Evolutionary conservation across 352 stramenopile species (phyloP).

Genomic region (Globisporangium nagaii): DNA sequence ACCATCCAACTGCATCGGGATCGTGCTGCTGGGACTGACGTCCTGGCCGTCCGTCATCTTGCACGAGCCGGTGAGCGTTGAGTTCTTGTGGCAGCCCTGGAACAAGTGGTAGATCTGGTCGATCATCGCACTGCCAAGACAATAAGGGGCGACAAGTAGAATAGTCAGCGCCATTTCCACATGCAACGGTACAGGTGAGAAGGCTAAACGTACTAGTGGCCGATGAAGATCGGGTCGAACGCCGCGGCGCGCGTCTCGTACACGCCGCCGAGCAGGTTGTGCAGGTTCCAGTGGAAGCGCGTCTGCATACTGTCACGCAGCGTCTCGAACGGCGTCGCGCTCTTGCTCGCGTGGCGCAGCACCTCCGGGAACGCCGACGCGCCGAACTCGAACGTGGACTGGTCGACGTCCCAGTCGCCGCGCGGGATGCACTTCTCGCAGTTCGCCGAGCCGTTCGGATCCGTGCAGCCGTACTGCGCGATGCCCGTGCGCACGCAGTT

Average conservation of each 20-base stretch:
- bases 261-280: slow-evolving; percentile 31
- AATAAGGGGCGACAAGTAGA: too few species aligned
- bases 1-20: slow-evolving; percentile 27
- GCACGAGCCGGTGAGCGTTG: slow-evolving; percentile 25
- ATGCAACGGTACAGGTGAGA: neutral
- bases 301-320: slow-evolving; percentile 27
- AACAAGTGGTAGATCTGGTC: slow-evolving; percentile 64
- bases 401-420: slow-evolving; percentile 56
- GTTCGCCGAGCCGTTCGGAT: slow-evolving; percentile 13
- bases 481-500: slow-evolving; percentile 59
- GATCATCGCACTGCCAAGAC: slow-evolving; percentile 27
- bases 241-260: slow-evolving; percentile 28
- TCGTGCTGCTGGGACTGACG: slow-evolving; percentile 13
- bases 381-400: slow-evolving; percentile 61
- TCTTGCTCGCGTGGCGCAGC: slow-evolving; percentile 34
- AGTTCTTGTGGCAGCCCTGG: slow-evolving; percentile 44
- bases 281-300: slow-evolving; percentile 34
- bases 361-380: slow-evolving; percentile 58
- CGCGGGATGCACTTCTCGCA: slow-evolving; percentile 62
- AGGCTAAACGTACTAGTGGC: slow-evolving; percentile 23
- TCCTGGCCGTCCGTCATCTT: slow-evolving; percentile 12
- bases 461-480: slow-evolving; percentile 34
- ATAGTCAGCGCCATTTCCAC: too few species aligned
- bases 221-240: slow-evolving; percentile 34
- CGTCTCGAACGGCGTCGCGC: slow-evolving; percentile 22